phyloP scores from a whole-genome alignment of 495 filamentous ascomycete species.

The Glutinoglossum americanum region DNA sequence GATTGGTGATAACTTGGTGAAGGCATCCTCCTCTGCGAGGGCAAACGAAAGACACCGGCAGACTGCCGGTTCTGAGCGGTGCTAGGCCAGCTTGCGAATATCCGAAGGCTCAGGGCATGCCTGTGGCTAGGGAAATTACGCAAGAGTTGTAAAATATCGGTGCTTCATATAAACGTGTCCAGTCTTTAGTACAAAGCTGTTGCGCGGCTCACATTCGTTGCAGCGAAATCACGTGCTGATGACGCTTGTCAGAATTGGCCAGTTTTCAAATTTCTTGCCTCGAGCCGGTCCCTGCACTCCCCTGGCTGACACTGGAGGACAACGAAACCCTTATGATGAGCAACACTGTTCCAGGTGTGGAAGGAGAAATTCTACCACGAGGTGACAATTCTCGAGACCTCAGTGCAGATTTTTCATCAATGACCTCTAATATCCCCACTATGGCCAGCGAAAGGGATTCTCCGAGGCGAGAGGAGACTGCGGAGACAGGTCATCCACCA shows the following conservation, averaged over 20 bases:
- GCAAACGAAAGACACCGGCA: background rate
- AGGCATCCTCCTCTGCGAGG: background rate
- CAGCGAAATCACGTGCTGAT: background rate
- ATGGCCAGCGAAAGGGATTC: background rate
- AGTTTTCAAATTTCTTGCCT: background rate
- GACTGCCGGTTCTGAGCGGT: background rate
- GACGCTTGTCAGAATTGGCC: background rate
- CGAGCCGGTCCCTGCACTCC: background rate
- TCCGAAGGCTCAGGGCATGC: background rate
- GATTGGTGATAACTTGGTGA: slow-evolving; percentile 19
- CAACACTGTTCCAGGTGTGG: background rate
- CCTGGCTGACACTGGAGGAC: background rate
- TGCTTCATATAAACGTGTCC: background rate
- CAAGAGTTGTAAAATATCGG: background rate
- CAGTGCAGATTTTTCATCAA: background rate
- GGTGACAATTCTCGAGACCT: background rate
- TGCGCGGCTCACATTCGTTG: background rate
- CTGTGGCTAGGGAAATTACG: no score
- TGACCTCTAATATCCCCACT: background rate
- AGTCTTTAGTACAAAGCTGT: background rate
- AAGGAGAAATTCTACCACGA: background rate
- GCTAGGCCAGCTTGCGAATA: background rate
- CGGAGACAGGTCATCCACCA: background rate
- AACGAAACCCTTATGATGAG: background rate
- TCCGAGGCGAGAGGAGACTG: background rate